phyloP scores from a whole-genome alignment of 768 basidiomycete species.

The Russula vinacea region DNA sequence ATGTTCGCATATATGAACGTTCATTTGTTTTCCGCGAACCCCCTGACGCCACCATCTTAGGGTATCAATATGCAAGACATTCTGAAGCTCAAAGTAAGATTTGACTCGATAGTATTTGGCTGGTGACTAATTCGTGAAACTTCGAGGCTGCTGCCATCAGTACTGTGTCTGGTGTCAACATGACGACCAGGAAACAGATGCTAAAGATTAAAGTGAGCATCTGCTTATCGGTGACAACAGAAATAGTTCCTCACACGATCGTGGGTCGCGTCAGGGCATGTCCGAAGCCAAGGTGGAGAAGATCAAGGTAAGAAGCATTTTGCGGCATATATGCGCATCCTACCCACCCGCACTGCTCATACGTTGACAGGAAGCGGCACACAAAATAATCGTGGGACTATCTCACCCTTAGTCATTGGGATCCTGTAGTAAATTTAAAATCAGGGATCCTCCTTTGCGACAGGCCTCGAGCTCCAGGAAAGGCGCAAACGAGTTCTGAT shows the following conservation, averaged over 20 bases:
- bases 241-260: constrained; percentile 7
- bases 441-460: constrained; percentile 88
- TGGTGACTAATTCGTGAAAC: constrained; percentile 14
- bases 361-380: constrained; percentile 70
- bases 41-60: constrained; percentile 40
- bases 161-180: constrained; percentile 82
- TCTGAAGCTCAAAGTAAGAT: constrained; percentile 75
- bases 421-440: constrained; percentile 11
- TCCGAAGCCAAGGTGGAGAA: constrained; percentile 98
- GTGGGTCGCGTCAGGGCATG: constrained; percentile 60
- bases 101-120: constrained; percentile 16
- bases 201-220: constrained; percentile 82
- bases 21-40: not conserved
- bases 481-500: constrained; percentile 71
- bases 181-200: constrained; percentile 87
- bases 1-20: constrained; percentile 31
- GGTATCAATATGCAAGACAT: constrained; percentile 97
- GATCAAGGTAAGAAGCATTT: constrained; percentile 61
- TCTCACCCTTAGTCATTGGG: not conserved
- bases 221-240: not conserved
- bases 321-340: constrained; percentile 7
- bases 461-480: constrained; percentile 88
- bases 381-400: constrained; percentile 69
- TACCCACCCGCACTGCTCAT: not conserved
- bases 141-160: constrained; percentile 72